A percentile compares a stretch with the other conserved stretches of the same genome.
Conservation (phyloP, 2,329 filamentous ascomycete genomes). For the Hypomyces perniciosus region DNA sequence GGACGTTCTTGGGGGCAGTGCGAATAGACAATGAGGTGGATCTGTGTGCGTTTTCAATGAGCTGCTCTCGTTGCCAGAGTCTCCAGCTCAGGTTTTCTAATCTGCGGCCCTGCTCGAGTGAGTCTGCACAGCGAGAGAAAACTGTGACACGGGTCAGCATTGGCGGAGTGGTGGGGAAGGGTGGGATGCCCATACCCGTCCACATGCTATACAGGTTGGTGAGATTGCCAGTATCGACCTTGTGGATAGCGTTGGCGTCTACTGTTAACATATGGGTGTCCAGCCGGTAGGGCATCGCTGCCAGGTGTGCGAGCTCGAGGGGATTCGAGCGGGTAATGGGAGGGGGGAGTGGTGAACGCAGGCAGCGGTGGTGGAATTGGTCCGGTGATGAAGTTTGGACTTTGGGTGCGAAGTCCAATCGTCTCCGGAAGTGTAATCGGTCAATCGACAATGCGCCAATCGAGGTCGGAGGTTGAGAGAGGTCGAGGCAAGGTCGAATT, state of each 20-base stretch:
- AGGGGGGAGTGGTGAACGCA: constrained; percentile 1
- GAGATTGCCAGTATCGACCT: constrained; percentile 87
- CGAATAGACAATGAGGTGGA: constrained; percentile 31
- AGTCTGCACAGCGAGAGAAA: constrained; percentile 90
- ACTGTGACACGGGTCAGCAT: constrained; percentile 49
- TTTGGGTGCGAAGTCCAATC: constrained; percentile 9
- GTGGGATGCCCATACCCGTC: constrained; percentile 63
- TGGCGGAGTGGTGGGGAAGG: background rate
- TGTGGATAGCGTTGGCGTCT: constrained; percentile 85
- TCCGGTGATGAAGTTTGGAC: constrained; percentile 4
- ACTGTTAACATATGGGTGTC: constrained; percentile 84
- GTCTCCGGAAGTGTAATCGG: constrained; percentile 12
- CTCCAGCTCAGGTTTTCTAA: constrained; percentile 96
- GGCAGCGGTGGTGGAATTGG: background rate
- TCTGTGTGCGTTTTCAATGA: constrained; percentile 68
- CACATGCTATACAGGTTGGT: constrained; percentile 96
- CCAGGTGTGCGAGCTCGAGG: constrained; percentile 29
- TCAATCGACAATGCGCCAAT: constrained; percentile 9
- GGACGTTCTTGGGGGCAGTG: constrained; percentile 46
- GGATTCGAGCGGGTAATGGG: constrained; percentile 27
- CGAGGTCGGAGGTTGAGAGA: background rate
- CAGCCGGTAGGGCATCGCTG: constrained; percentile 74
- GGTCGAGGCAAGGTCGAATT: background rate
- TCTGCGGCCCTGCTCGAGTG: constrained; percentile 84
- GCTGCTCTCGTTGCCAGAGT: constrained; percentile 78